Evolutionary conservation across 2,329 filamentous ascomycete species (phyloP).

Genomic region (Diplodia seriata): DNA sequence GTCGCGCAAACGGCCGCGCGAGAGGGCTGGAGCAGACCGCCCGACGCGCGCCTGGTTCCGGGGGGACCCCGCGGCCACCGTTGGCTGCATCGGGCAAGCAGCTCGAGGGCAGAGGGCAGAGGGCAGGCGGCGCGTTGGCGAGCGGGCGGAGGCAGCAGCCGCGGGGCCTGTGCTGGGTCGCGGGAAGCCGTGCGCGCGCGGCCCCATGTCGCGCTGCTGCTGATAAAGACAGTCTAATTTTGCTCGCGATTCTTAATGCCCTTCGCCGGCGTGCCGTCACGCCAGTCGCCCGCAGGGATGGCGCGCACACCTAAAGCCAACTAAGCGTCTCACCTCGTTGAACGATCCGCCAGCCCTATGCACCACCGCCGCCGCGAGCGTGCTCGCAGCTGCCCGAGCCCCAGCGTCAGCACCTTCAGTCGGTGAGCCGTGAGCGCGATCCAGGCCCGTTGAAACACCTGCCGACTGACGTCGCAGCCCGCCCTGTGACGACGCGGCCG

Average conservation of each 20-base stretch:
- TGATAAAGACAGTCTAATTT: constrained; percentile 17
- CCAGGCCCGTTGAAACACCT: constrained; percentile 26
- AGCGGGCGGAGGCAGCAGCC: constrained; percentile 14
- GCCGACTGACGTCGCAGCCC: constrained; percentile 24
- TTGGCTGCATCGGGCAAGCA: constrained; percentile 7
- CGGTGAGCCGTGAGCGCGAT: constrained; percentile 23
- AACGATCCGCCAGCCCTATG: constrained; percentile 41
- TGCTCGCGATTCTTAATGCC: background rate
- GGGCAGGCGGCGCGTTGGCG: constrained; percentile 1
- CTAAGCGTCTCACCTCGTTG: constrained; percentile 41
- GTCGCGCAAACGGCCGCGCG: constrained; percentile 10
- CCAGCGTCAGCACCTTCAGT: constrained; percentile 27
- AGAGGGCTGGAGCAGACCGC: constrained; percentile 3
- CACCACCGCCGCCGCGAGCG: constrained; percentile 34
- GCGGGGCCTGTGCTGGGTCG: constrained; percentile 5
- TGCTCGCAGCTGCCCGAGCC: constrained; percentile 22
- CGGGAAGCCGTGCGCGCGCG: constrained; percentile 7
- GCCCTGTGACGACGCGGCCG: constrained; percentile 11
- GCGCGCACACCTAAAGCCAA: constrained; percentile 29
- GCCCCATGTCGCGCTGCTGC: constrained; percentile 3
- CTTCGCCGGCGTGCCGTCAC: constrained; percentile 2
- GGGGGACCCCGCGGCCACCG: constrained; percentile 3
- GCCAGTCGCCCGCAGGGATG: constrained; percentile 17
- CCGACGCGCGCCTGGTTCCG: constrained; percentile 3
- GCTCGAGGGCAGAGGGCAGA: constrained; percentile 1